phyloP scores from a whole-genome alignment of 163 green algal genomes.

The Chlorella variabilis region DNA sequence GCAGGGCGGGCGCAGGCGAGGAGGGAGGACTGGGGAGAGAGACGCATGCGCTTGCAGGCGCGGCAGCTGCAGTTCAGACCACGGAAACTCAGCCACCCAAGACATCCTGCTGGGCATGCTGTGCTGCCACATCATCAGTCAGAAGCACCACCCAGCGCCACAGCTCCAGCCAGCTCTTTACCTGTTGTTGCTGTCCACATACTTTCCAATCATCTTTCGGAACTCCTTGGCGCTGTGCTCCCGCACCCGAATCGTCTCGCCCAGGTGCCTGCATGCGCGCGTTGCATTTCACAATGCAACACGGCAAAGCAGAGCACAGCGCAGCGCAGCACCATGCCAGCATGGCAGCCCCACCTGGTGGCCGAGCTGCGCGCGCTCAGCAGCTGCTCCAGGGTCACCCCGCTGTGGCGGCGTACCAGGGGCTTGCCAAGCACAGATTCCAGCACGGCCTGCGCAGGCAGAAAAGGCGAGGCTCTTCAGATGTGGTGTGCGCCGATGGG shows the following conservation, averaged over 20 bases:
- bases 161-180: not conserved
- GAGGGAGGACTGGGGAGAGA: not conserved
- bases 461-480: too few species aligned
- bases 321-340: not conserved
- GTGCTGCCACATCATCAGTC: too few species aligned
- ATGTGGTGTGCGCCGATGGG: too few species aligned
- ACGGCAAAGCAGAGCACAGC: not conserved
- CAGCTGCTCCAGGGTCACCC: not conserved
- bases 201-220: conserved; percentile 5
- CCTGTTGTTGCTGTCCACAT: conserved; percentile 24
- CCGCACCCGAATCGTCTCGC: not conserved
- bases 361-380: not conserved
- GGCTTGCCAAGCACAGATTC: conserved; percentile 13
- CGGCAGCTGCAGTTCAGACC: too few species aligned
- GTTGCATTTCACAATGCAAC: too few species aligned
- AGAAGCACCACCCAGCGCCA: too few species aligned
- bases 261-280: conserved; percentile 1
- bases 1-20: not conserved
- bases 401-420: not conserved
- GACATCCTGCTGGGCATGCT: too few species aligned
- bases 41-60: too few species aligned
- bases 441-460: conserved; percentile 1
- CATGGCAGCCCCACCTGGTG: not conserved
- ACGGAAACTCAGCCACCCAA: too few species aligned
- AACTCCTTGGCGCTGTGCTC: conserved; percentile 4